Evolutionary conservation across 2,329 filamentous ascomycete genomes (phyloP).

Genomic region (Dactylellina parvicollis): DNA sequence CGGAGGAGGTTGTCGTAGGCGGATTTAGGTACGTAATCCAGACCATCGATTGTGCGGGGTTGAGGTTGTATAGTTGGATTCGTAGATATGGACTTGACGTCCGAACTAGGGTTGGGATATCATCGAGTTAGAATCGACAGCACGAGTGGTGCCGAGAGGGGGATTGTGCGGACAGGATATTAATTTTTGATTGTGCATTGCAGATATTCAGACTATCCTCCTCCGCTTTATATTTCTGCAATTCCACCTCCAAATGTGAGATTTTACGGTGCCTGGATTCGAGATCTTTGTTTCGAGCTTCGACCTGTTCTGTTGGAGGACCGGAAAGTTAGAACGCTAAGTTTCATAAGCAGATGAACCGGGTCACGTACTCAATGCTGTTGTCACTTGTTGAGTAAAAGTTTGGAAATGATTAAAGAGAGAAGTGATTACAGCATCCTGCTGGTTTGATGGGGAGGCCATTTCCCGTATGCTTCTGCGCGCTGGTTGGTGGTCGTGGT

Average conservation of each 20-base stretch:
- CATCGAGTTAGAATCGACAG: neutral
- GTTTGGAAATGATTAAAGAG: constrained; percentile 11
- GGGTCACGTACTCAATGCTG: constrained; percentile 9
- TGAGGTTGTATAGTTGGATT: neutral
- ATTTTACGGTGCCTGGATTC: constrained; percentile 5
- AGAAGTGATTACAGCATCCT: constrained; percentile 1
- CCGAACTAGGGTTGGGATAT: neutral
- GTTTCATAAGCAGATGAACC: neutral
- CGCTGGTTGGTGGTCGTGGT: neutral
- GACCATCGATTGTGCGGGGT: constrained; percentile 2
- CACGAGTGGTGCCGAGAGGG: no score
- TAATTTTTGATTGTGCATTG: no score
- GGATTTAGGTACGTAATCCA: constrained; percentile 11
- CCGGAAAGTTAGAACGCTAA: neutral
- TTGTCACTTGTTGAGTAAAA: constrained; percentile 12
- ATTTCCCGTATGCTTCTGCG: neutral
- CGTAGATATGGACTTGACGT: neutral
- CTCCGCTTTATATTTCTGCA: constrained; percentile 6
- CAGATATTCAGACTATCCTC: neutral
- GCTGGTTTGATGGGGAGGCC: neutral
- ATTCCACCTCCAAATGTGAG: neutral
- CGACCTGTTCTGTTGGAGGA: neutral
- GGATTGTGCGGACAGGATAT: no score
- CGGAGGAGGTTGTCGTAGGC: constrained; percentile 12
- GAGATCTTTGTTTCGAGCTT: constrained; percentile 5